Percentiles rank a stretch among this genome's conserved stretches.
phyloP scores from a whole-genome alignment of 495 filamentous ascomycete genomes.

The Podospora anserina region DNA sequence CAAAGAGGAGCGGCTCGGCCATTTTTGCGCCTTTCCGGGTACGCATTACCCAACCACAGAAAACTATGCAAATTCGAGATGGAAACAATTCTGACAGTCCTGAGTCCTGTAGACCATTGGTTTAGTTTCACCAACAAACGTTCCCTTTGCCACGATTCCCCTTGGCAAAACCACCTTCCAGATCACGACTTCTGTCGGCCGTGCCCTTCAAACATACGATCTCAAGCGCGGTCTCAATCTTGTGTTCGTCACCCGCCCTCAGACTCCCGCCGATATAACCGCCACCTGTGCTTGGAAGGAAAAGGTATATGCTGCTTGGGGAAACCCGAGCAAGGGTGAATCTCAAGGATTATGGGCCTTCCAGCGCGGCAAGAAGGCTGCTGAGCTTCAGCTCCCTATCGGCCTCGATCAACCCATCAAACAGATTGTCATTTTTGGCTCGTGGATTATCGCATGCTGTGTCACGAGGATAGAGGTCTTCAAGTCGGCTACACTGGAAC shows the following conservation, averaged over 20 bases:
- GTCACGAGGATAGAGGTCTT: slow-evolving; percentile 77
- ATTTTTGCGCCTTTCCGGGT: slow-evolving; percentile 92
- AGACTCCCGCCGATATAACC: slow-evolving; percentile 80
- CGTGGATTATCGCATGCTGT: slow-evolving; percentile 85
- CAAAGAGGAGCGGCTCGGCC: slow-evolving; percentile 53
- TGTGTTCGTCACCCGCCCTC: slow-evolving; percentile 85
- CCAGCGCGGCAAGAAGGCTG: slow-evolving; percentile 85
- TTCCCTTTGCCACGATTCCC: slow-evolving; percentile 84
- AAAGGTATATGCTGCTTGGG: slow-evolving; percentile 82
- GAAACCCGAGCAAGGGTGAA: slow-evolving; percentile 47
- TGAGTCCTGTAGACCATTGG: slow-evolving; percentile 68
- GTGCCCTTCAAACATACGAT: slow-evolving; percentile 91
- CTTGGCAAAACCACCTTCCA: slow-evolving; percentile 94
- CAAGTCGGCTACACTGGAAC: slow-evolving; percentile 78
- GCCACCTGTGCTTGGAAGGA: slow-evolving; percentile 87
- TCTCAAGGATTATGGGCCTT: slow-evolving; percentile 84
- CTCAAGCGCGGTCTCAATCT: slow-evolving; percentile 82
- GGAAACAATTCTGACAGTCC: neutral
- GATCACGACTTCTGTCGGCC: slow-evolving; percentile 89
- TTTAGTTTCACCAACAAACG: slow-evolving; percentile 81
- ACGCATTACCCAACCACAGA: slow-evolving; percentile 31
- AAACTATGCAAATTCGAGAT: neutral
- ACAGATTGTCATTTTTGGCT: slow-evolving; percentile 78
- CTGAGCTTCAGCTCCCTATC: slow-evolving; percentile 62
- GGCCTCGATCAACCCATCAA: slow-evolving; percentile 64